Base-by-base conservation (phyloP, 164 flowering plant genomes). In the Magnolia sinica region DNA sequence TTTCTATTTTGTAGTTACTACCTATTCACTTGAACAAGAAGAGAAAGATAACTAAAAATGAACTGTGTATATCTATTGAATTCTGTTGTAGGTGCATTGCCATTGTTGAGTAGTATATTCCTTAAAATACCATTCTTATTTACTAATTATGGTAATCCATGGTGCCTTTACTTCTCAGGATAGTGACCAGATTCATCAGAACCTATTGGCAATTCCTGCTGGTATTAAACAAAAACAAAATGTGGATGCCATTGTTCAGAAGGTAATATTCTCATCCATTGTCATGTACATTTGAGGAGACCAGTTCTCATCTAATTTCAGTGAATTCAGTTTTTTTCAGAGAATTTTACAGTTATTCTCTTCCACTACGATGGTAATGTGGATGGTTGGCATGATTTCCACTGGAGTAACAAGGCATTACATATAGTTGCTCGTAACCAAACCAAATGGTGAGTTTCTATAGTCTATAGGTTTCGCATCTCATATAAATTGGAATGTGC, bases 291-390 rank as follows among this genome's bases (percentile, higher is more conserved):
- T 68, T 29, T 29, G 37, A 22, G 70, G 6, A 31, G 49, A 22
- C 72, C 22, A 72, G 71, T 59, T 20, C 50, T 75, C 73, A 29
- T 82, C 88, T 89, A 76, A 91, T 83, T 81, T 80, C 76, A 13
- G 78, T 75, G 72, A 77, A 52, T 91, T 91, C 98, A 96, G 99
- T 96, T 96, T 88, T 83, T 89, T 88, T 64, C 94, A 90, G 95
- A 81, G 78, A 94, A 96, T 81, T 96, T 96, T 78, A 89, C 97
- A 14, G 74, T 96, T 72, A 85, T 91, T 55, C 82, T 96, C 23
- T 96, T 96, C 86, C 99, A 96, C 82, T 96, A 96, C 79, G 99
- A 96, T 82, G 96, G 94, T 64, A 86, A 89, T 71, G 84, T 91
- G 69, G 87, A 90, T 79, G 95, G 86, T 3, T 96, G 99, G 99